These are phyloP conservation scores for Leptoxyphium fumago DNA, from an alignment of 2,329 filamentous ascomycete genomes.

Conservation along the genomic window DNA sequence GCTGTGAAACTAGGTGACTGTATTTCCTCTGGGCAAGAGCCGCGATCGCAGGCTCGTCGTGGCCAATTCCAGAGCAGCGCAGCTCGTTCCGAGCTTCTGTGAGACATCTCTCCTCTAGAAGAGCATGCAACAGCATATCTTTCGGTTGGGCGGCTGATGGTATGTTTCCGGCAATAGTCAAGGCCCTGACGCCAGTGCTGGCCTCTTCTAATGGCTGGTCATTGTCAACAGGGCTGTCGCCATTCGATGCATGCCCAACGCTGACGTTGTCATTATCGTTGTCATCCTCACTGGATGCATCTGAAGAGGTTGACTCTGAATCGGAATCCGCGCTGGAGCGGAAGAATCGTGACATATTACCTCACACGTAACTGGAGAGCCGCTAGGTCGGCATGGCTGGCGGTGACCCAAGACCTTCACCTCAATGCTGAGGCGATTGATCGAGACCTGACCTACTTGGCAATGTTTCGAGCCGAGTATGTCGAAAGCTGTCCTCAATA, in stretches of 20 bases:
- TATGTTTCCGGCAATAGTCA: background rate
- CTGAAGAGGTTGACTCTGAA: slow-evolving; percentile 6
- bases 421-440: background rate
- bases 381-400: too few species aligned
- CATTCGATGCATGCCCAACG: background rate
- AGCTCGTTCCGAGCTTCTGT: slow-evolving; percentile 23
- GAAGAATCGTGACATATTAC: slow-evolving; percentile 11
- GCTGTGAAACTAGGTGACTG: slow-evolving; percentile 20
- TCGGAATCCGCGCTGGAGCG: slow-evolving; percentile 6
- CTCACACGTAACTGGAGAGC: background rate
- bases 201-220: background rate
- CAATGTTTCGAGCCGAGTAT: too few species aligned
- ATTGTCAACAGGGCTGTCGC: background rate
- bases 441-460: background rate
- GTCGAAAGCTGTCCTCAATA: too few species aligned
- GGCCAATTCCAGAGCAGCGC: slow-evolving; percentile 9
- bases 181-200: background rate
- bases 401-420: too few species aligned
- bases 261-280: slow-evolving; percentile 3
- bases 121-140: slow-evolving; percentile 28
- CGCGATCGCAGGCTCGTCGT: slow-evolving; percentile 23
- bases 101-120: slow-evolving; percentile 30
- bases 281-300: slow-evolving; percentile 3
- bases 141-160: slow-evolving; percentile 4
- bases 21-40: slow-evolving; percentile 25